These are phyloP conservation scores for Claviceps fusiformis DNA, from an alignment of 2,329 filamentous ascomycete species.

Conservation along the genomic window DNA sequence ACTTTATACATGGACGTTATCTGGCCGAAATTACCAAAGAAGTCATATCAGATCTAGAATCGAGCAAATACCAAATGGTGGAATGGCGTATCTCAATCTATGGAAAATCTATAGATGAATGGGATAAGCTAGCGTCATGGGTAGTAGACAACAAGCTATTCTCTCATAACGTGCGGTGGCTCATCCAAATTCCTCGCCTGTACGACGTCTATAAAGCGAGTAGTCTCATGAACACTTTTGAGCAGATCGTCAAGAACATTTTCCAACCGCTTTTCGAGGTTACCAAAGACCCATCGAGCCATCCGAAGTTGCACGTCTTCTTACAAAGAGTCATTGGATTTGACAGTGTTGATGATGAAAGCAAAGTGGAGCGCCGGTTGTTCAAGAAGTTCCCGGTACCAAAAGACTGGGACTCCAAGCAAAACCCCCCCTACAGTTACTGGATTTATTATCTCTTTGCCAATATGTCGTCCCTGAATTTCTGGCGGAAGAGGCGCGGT, in stretches of 20 bases:
- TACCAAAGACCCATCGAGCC: constrained; percentile 70
- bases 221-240: constrained; percentile 75
- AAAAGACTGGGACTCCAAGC: constrained; percentile 74
- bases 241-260: constrained; percentile 79
- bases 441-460: constrained; percentile 98
- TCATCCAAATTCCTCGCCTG: constrained; percentile 86
- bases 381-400: constrained; percentile 92
- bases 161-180: constrained; percentile 93
- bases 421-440: constrained; percentile 97
- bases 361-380: constrained; percentile 86
- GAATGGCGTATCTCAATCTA: constrained; percentile 99
- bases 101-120: constrained; percentile 80
- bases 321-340: constrained; percentile 91
- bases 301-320: constrained; percentile 90
- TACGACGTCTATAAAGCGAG: constrained; percentile 93
- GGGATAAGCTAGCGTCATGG: constrained; percentile 96
- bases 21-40: constrained; percentile 96
- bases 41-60: constrained; percentile 91
- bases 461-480: constrained; percentile 85
- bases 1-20: constrained; percentile 91
- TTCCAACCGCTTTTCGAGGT: constrained; percentile 93
- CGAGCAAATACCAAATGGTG: constrained; percentile 98
- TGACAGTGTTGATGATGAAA: constrained; percentile 96
- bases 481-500: constrained; percentile 77
- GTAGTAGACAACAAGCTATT: constrained; percentile 97